Conservation (phyloP, 495 filamentous ascomycete genomes). For the Elasticomyces elasticus region DNA sequence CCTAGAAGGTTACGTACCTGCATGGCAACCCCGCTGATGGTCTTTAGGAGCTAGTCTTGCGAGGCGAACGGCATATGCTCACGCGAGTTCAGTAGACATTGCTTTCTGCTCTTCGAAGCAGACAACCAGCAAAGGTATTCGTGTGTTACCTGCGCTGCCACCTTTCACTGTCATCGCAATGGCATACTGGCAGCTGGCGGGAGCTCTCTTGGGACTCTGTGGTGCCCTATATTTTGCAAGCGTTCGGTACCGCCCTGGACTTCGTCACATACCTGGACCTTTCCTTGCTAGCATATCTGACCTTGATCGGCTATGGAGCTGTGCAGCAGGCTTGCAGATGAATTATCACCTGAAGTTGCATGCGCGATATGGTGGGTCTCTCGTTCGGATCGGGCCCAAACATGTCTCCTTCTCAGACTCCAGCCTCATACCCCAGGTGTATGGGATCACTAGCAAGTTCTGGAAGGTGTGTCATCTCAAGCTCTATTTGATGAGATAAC, state of each 20-base stretch:
- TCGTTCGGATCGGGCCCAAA: conserved; percentile 49
- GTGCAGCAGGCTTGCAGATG: conserved; percentile 12
- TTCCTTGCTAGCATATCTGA: conserved; percentile 33
- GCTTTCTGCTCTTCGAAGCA: too few species aligned
- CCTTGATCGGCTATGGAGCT: conserved; percentile 26
- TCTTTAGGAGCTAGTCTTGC: too few species aligned
- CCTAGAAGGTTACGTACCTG: too few species aligned
- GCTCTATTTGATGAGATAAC: background rate
- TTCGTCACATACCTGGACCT: conserved; percentile 39
- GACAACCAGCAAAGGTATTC: too few species aligned
- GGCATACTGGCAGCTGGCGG: background rate
- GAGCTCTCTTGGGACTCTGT: background rate
- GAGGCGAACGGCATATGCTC: too few species aligned
- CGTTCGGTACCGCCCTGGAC: conserved; percentile 7
- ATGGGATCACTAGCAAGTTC: conserved; percentile 13
- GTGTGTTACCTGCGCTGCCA: background rate
- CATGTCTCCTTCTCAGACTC: conserved; percentile 39
- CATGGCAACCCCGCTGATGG: too few species aligned
- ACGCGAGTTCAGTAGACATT: too few species aligned
- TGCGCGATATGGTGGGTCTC: conserved; percentile 42
- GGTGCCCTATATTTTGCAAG: background rate
- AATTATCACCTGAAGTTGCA: conserved; percentile 38
- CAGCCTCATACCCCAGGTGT: conserved; percentile 4
- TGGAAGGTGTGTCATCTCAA: background rate
- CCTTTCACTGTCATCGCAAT: background rate